Percentiles rank a stretch among this genome's conserved stretches.
phyloP scores from a whole-genome alignment of 805 yeast species.

The Saccharomycopsis synnaedendra region DNA sequence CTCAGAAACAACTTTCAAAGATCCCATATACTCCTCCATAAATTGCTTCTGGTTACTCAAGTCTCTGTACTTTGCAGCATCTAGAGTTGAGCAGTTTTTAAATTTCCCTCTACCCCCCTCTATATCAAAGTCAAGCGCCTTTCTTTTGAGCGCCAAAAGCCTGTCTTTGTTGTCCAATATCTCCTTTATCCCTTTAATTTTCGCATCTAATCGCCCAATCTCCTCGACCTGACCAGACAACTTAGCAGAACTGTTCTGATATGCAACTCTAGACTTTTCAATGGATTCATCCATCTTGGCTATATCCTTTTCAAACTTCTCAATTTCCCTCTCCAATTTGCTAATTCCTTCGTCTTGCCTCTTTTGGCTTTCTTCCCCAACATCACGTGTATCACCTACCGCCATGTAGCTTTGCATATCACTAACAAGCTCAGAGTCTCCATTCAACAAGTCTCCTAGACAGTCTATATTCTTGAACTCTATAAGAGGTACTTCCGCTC shows the following conservation, averaged over 20 bases:
- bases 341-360: not conserved
- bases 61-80: too few species aligned
- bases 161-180: slow-evolving; percentile 2
- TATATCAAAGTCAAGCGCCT: not conserved
- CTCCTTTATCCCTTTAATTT: slow-evolving; percentile 4
- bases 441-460: not conserved
- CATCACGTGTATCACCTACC: not conserved
- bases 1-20: too few species aligned
- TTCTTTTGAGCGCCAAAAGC: slow-evolving; percentile 3
- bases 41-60: too few species aligned
- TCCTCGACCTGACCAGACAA: slow-evolving; percentile 7
- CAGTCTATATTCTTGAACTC: not conserved
- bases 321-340: slow-evolving; percentile 13
- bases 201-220: slow-evolving; percentile 2
- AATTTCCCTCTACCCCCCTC: not conserved
- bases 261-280: slow-evolving; percentile 27
- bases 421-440: not conserved
- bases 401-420: not conserved
- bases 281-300: slow-evolving; percentile 34
- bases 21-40: too few species aligned
- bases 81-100: too few species aligned
- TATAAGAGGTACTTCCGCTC: not conserved
- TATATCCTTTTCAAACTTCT: slow-evolving; percentile 41
- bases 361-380: not conserved
- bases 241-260: slow-evolving; percentile 29